Conservation (phyloP, 257 asterid genomes). For the Gentiana dahurica region DNA sequence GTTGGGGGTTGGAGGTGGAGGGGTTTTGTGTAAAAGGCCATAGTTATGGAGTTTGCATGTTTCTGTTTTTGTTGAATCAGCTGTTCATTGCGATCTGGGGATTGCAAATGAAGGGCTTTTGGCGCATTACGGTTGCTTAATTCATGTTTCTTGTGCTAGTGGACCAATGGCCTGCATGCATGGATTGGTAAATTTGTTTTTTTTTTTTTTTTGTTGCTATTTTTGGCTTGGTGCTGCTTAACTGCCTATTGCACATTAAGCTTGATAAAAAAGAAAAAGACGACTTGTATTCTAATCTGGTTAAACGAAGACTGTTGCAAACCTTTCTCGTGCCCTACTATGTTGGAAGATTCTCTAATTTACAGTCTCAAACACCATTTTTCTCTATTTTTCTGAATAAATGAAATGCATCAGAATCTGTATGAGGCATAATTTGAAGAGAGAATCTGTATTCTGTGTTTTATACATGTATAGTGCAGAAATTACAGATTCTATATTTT, state of each 20-base stretch:
- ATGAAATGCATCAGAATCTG: too few relatives aligned
- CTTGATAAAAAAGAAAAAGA: slow-evolving; percentile 5
- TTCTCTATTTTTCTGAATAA: too few relatives aligned
- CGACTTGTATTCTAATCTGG: slow-evolving; percentile 5
- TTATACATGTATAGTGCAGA: too few relatives aligned
- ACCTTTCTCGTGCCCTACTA: too few relatives aligned
- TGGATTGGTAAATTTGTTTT: slow-evolving; percentile 50
- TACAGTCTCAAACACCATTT: too few relatives aligned
- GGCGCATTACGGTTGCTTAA: slow-evolving; percentile 52
- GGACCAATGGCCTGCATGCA: slow-evolving; percentile 45
- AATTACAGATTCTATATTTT: too few relatives aligned
- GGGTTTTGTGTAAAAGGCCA: slow-evolving; percentile 22
- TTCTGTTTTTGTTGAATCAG: slow-evolving; percentile 51
- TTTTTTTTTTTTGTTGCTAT: slow-evolving; percentile 24
- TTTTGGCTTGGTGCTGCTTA: slow-evolving; percentile 14
- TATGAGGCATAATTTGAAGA: too few relatives aligned
- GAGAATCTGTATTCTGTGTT: too few relatives aligned
- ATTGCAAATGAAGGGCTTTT: slow-evolving; percentile 59
- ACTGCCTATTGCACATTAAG: slow-evolving; percentile 10
- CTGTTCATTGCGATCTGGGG: slow-evolving; percentile 61
- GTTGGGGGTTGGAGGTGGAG: slow-evolving; percentile 14
- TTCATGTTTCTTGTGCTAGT: slow-evolving; percentile 38
- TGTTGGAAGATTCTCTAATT: too few relatives aligned
- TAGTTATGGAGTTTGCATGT: slow-evolving; percentile 40
- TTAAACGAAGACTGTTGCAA: neutral